phyloP scores from a whole-genome alignment of 176 grass and related monocot species.

The Metroxylon sagu region DNA sequence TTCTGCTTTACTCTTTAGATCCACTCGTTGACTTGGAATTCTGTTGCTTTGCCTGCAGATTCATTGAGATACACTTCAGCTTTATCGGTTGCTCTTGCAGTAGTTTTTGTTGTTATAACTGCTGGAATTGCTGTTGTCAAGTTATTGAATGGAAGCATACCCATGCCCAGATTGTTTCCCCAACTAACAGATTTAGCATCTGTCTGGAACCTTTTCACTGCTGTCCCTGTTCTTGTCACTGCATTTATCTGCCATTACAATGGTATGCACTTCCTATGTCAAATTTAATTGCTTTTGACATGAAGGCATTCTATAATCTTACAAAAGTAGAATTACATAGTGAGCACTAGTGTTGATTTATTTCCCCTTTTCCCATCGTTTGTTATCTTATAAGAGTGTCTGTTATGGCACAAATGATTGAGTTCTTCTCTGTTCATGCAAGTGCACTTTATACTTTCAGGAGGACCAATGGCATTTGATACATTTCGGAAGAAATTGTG shows the following conservation, averaged over 20 bases:
- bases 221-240: slow-evolving; percentile 80
- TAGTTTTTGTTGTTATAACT: slow-evolving; percentile 77
- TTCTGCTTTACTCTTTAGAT: no score
- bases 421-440: no score
- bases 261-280: slow-evolving; percentile 21
- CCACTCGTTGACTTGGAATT: no score
- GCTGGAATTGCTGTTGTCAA: slow-evolving; percentile 62
- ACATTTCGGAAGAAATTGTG: no score
- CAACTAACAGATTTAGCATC: slow-evolving; percentile 43
- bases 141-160: slow-evolving; percentile 48
- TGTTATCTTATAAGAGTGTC: no score
- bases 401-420: no score
- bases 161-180: slow-evolving; percentile 64
- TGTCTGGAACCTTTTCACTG: slow-evolving; percentile 76
- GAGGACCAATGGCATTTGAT: no score
- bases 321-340: not conserved
- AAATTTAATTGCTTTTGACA: not conserved
- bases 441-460: no score
- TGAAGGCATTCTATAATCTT: not conserved
- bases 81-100: slow-evolving; percentile 70
- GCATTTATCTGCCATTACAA: slow-evolving; percentile 91
- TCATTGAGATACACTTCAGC: slow-evolving; percentile 83
- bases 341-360: not conserved
- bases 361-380: no score
- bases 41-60: slow-evolving; percentile 29